phyloP scores from a whole-genome alignment of 805 yeast species.

The Lachancea mirantina region DNA sequence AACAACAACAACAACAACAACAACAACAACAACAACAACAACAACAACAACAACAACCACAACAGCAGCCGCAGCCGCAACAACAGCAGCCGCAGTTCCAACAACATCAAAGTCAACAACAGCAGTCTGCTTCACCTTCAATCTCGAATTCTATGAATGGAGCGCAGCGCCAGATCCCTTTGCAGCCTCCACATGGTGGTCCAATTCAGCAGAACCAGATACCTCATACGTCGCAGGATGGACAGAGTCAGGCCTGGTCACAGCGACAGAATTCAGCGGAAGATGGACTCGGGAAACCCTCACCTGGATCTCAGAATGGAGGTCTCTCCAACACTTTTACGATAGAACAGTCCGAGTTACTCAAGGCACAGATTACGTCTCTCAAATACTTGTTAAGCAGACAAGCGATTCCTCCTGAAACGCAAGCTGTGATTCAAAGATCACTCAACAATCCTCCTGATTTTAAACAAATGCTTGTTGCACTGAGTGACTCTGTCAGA shows the following conservation, averaged over 20 bases:
- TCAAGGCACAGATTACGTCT: constrained; percentile 33
- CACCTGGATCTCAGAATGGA: no score
- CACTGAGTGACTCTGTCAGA: constrained; percentile 26
- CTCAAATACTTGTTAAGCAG: constrained; percentile 26
- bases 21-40: constrained; percentile 8
- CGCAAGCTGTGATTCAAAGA: constrained; percentile 23
- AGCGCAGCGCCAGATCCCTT: constrained; percentile 9
- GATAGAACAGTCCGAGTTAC: constrained; percentile 25
- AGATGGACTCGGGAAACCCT: no score
- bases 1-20: constrained; percentile 2
- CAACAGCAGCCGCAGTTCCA: constrained; percentile 9
- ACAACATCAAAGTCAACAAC: constrained; percentile 1
- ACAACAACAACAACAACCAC: constrained; percentile 10
- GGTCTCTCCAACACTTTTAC: no score
- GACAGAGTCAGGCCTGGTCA: no score
- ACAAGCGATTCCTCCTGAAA: constrained; percentile 25
- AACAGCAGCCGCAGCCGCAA: constrained; percentile 7
- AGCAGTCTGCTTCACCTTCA: no score
- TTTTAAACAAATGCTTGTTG: constrained; percentile 25
- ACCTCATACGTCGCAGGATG: neutral
- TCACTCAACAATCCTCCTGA: constrained; percentile 30
- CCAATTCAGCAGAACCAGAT: constrained; percentile 3
- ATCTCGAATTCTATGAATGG: no score
- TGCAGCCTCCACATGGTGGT: constrained; percentile 3
- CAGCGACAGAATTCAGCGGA: neutral